Evolutionary conservation across 1,139 yeast genomes (phyloP).

Genomic region (Saccharomycopsis hybrid): DNA sequence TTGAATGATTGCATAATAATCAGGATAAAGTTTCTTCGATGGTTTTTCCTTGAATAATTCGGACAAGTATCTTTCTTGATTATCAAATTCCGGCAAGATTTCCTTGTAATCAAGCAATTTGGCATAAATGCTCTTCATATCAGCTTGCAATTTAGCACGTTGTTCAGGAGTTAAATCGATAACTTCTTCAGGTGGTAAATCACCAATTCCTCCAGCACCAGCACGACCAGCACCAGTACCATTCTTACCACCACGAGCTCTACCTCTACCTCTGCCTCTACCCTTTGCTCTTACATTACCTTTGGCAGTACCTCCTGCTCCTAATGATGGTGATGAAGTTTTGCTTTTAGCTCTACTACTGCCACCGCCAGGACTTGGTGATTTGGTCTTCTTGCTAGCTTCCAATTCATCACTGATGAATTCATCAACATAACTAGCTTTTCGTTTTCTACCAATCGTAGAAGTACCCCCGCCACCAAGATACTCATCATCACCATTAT

Average conservation of each 20-base stretch:
- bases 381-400: neutral
- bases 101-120: constrained; percentile 35
- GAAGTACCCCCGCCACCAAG: constrained; percentile 7
- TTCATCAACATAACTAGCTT: constrained; percentile 17
- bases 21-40: constrained; percentile 71
- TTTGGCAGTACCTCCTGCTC: constrained; percentile 22
- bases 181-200: constrained; percentile 24
- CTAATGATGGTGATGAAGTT: neutral
- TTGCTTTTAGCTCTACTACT: neutral
- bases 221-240: neutral
- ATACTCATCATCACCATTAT: constrained; percentile 2
- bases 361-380: neutral
- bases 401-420: constrained; percentile 14
- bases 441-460: constrained; percentile 16
- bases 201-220: neutral
- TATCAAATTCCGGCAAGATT: constrained; percentile 37
- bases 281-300: constrained; percentile 22
- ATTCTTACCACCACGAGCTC: constrained; percentile 26
- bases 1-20: constrained; percentile 72
- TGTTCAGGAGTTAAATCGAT: constrained; percentile 36
- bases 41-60: constrained; percentile 67
- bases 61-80: constrained; percentile 36
- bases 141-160: constrained; percentile 38
- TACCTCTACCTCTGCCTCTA: constrained; percentile 26
- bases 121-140: constrained; percentile 40